Evolutionary conservation across 345 rosid species (phyloP).

Genomic region (Carallia brachiata): DNA sequence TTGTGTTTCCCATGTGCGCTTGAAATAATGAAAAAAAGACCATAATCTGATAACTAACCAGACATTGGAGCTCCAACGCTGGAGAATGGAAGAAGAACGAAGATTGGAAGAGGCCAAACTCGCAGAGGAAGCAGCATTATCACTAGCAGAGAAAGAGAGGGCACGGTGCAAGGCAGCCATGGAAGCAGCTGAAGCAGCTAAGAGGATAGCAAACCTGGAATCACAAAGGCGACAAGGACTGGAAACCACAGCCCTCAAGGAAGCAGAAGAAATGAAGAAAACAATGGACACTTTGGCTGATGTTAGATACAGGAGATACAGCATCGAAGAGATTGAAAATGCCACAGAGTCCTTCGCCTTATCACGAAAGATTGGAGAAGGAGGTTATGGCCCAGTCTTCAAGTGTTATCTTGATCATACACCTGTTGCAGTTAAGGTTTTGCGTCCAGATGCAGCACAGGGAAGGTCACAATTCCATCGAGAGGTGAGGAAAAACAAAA

Average conservation of each 20-base stretch:
- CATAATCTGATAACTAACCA: slow-evolving; percentile 17
- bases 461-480: slow-evolving; percentile 83
- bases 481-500: slow-evolving; percentile 51
- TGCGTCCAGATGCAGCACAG: slow-evolving; percentile 93
- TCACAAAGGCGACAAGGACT: slow-evolving; percentile 47
- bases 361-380: slow-evolving; percentile 77
- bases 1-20: background rate
- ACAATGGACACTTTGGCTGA: slow-evolving; percentile 30
- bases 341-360: slow-evolving; percentile 61
- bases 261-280: slow-evolving; percentile 43
- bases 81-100: slow-evolving; percentile 60
- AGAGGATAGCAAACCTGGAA: slow-evolving; percentile 56
- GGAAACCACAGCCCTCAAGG: slow-evolving; percentile 54
- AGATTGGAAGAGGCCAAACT: slow-evolving; percentile 51
- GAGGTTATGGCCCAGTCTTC: slow-evolving; percentile 93
- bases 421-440: slow-evolving; percentile 76
- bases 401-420: slow-evolving; percentile 84
- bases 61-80: slow-evolving; percentile 73
- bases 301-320: slow-evolving; percentile 68
- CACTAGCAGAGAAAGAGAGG: slow-evolving; percentile 57
- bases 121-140: slow-evolving; percentile 64
- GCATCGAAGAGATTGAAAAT: slow-evolving; percentile 68
- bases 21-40: background rate
- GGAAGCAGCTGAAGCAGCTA: slow-evolving; percentile 69
- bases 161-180: slow-evolving; percentile 55